Conservation (phyloP, 768 basidiomycete genomes). For the Amanita fuliginea region DNA sequence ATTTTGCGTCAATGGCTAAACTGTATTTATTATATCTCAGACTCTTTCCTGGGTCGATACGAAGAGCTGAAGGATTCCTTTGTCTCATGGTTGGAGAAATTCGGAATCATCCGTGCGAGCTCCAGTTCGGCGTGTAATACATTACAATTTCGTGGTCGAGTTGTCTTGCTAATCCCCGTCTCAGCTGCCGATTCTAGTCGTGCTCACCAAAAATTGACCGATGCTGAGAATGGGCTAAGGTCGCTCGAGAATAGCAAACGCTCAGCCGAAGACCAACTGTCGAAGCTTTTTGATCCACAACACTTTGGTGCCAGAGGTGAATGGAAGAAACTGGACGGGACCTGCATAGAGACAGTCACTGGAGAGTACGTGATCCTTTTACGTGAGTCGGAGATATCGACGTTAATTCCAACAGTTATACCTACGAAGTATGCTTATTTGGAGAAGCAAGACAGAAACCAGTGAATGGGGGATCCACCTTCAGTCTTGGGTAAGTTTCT, state of each 20-base stretch:
- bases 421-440: conserved; percentile 91
- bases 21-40: conserved; percentile 70
- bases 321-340: conserved; percentile 89
- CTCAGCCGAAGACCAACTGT: conserved; percentile 44
- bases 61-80: conserved; percentile 52
- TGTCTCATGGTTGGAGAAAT: conserved; percentile 46
- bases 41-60: conserved; percentile 63
- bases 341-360: conserved; percentile 68
- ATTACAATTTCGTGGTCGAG: background rate
- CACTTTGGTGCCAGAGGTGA: conserved; percentile 76
- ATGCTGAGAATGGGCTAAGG: conserved; percentile 53
- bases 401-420: conserved; percentile 52
- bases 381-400: background rate
- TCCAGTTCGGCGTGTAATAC: conserved; percentile 29
- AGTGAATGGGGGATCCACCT: conserved; percentile 60
- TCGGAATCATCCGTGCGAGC: conserved; percentile 44
- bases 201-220: conserved; percentile 49
- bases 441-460: conserved; percentile 82
- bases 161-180: background rate
- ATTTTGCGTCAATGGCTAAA: background rate
- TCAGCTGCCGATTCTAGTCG: conserved; percentile 37
- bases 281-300: conserved; percentile 50
- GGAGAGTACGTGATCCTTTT: conserved; percentile 66
- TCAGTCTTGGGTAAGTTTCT: conserved; percentile 71
- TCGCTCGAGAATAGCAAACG: conserved; percentile 40